Percentiles rank a stretch among this genome's conserved stretches.
Conservation (phyloP, 306 rosid genomes). For the Cajanus cajan region DNA sequence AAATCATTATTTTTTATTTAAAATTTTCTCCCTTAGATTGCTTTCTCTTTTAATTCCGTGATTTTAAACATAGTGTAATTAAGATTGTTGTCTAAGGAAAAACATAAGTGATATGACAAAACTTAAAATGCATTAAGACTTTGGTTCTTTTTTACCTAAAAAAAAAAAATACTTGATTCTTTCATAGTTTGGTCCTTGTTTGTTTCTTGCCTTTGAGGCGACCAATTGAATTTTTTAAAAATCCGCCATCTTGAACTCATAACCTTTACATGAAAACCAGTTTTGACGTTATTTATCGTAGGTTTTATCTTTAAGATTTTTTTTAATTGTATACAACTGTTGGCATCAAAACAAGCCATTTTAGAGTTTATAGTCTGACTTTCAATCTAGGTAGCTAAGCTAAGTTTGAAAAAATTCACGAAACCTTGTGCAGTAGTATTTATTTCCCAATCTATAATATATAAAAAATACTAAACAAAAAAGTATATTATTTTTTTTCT, state of each 20-base stretch:
- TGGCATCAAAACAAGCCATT: not conserved
- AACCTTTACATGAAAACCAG: not conserved
- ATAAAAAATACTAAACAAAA: not conserved
- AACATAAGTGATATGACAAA: too few species aligned
- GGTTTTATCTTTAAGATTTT: not conserved
- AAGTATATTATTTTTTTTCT: too few species aligned
- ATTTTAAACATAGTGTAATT: too few species aligned
- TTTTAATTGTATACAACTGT: too few species aligned
- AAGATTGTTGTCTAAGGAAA: not conserved
- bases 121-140: not conserved
- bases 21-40: not conserved
- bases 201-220: not conserved
- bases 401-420: not conserved
- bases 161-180: not conserved
- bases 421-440: too few species aligned
- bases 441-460: not conserved
- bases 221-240: constrained; percentile 15
- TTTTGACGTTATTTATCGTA: not conserved
- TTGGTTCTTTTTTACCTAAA: too few species aligned
- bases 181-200: not conserved
- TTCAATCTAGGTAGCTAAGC: not conserved
- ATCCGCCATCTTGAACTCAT: not conserved
- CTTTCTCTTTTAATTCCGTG: not conserved
- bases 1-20: too few species aligned
- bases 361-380: not conserved